Conservation (phyloP, 352 stramenopile species). For the Phytopythium mirpurense region DNA sequence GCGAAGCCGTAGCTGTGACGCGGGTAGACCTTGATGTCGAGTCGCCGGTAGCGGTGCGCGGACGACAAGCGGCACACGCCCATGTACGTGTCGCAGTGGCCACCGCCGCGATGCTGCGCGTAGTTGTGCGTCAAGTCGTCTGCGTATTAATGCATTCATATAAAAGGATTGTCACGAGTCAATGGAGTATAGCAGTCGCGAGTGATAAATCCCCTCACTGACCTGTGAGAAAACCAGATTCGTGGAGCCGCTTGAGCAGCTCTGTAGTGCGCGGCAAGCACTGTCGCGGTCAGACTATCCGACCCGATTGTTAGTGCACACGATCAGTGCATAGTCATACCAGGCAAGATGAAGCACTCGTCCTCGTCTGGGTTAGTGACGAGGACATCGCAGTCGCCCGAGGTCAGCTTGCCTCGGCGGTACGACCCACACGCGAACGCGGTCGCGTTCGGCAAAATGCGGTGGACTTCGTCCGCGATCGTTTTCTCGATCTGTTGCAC, state of each 20-base stretch:
- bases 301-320: background rate
- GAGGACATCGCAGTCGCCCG: slow-evolving; percentile 76
- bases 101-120: slow-evolving; percentile 38
- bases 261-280: slow-evolving; percentile 9
- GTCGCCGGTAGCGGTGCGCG: slow-evolving; percentile 40
- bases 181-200: background rate
- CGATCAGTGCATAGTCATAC: slow-evolving; percentile 6
- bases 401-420: slow-evolving; percentile 62
- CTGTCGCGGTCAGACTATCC: background rate
- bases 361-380: slow-evolving; percentile 70
- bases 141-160: slow-evolving; percentile 13
- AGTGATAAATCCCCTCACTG: background rate
- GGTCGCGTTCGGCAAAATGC: slow-evolving; percentile 52
- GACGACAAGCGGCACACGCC: slow-evolving; percentile 60
- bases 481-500: slow-evolving; percentile 68
- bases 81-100: slow-evolving; percentile 81
- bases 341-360: slow-evolving; percentile 58
- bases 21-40: slow-evolving; percentile 88
- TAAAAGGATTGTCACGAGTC: too few relatives aligned
- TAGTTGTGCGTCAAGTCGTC: slow-evolving; percentile 67
- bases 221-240: slow-evolving; percentile 61
- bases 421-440: slow-evolving; percentile 75
- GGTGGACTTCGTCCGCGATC: slow-evolving; percentile 64
- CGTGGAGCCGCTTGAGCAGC: slow-evolving; percentile 58
- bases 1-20: slow-evolving; percentile 76